These are phyloP conservation scores for Agmasoma carcini DNA, from an alignment of 371 early-diverging fungal species.

Conservation along the genomic window DNA sequence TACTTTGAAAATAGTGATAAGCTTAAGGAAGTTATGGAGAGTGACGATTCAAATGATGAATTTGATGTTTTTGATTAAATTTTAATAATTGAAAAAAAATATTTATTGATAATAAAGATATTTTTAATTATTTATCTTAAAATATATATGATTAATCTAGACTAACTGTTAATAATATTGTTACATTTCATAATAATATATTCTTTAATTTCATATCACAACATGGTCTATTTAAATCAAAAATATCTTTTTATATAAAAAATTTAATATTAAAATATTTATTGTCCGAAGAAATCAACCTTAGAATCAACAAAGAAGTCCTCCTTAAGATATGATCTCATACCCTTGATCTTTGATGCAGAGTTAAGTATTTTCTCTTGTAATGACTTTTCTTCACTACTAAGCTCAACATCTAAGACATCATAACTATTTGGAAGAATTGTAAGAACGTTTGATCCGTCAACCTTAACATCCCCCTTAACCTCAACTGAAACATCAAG, in stretches of 20 bases:
- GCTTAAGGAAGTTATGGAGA: neutral
- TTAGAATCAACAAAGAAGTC: conserved; percentile 37
- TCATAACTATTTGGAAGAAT: conserved; percentile 16
- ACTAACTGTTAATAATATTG: no score
- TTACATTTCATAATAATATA: no score
- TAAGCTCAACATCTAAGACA: conserved; percentile 27
- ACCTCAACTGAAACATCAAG: conserved; percentile 25
- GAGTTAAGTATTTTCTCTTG: conserved; percentile 24
- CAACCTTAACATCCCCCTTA: conserved; percentile 7
- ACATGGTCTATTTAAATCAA: no score
- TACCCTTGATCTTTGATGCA: conserved; percentile 20
- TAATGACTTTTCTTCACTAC: conserved; percentile 14
- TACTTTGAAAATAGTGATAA: neutral
- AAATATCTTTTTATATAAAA: no score
- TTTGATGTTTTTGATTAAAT: conserved; percentile 9
- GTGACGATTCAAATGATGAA: neutral
- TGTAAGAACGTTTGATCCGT: conserved; percentile 7
- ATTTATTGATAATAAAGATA: no score
- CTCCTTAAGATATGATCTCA: conserved; percentile 36
- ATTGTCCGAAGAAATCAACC: conserved; percentile 37
- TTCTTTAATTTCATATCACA: no score
- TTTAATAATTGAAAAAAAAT: no score
- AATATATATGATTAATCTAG: no score
- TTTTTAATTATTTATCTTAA: no score
- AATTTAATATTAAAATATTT: conserved; percentile 49